Percentiles rank a stretch among this genome's conserved stretches.
Conservation (phyloP, 163 green algal genomes). For the Coccomyxa subellipsoidea region DNA sequence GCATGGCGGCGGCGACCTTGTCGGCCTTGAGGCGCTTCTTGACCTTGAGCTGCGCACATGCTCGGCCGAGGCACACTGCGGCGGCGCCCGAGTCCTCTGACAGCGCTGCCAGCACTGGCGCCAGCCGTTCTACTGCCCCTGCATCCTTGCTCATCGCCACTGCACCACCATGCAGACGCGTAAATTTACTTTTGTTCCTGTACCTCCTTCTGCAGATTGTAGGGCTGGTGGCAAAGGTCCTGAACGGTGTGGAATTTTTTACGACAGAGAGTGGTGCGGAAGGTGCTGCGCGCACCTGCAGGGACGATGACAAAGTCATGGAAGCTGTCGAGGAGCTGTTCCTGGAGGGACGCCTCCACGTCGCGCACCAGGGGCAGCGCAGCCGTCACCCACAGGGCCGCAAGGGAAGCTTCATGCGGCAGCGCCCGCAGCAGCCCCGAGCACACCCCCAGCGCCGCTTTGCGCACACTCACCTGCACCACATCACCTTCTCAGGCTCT, state of each 20-base stretch:
- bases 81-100: constrained; percentile 31
- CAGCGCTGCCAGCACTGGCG: constrained; percentile 49
- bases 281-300: constrained; percentile 1
- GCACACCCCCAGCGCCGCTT: constrained; percentile 50
- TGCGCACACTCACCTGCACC: constrained; percentile 69
- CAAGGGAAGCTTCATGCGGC: constrained; percentile 39
- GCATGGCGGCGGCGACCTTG: constrained; percentile 37
- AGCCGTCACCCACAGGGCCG: constrained; percentile 52
- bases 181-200: too few relatives aligned
- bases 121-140: constrained; percentile 25
- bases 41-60: constrained; percentile 33
- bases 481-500: too few relatives aligned
- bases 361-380: constrained; percentile 60
- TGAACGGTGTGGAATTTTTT: neutral
- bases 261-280: too few relatives aligned
- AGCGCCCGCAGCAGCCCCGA: constrained; percentile 49
- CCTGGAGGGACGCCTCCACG: constrained; percentile 54
- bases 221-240: neutral
- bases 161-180: neutral
- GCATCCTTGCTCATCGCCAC: neutral
- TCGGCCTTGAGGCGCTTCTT: constrained; percentile 50
- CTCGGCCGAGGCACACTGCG: constrained; percentile 40
- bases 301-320: constrained; percentile 7
- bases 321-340: constrained; percentile 46
- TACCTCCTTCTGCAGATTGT: neutral